A percentile compares a stretch with the other conserved stretches of the same genome.
Conservation (phyloP, 2,329 filamentous ascomycete genomes). For the Cladophialophora carrionii region DNA sequence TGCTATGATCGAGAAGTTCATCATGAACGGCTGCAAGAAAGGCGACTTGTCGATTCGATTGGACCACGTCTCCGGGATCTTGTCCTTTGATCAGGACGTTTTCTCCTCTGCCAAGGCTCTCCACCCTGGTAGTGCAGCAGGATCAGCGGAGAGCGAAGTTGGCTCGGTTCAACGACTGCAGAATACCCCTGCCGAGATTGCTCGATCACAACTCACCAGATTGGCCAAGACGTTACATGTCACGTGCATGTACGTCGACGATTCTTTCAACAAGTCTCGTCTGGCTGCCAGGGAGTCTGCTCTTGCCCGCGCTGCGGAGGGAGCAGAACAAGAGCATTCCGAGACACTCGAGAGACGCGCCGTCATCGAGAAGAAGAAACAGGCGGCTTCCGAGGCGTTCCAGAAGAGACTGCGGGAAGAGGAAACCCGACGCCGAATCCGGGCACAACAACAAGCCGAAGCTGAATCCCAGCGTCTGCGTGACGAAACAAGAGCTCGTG, state of each 20-base stretch:
- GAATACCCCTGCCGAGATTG: constrained; percentile 96
- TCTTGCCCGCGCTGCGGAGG: constrained; percentile 78
- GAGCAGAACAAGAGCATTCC: constrained; percentile 87
- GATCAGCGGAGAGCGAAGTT: constrained; percentile 83
- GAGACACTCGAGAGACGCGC: constrained; percentile 84
- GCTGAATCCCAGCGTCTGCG: constrained; percentile 85
- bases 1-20: constrained; percentile 97
- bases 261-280: constrained; percentile 80
- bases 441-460: constrained; percentile 84
- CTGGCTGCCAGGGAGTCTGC: constrained; percentile 78
- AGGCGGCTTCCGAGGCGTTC: constrained; percentile 84
- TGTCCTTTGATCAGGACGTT: constrained; percentile 97
- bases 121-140: constrained; percentile 78
- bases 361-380: constrained; percentile 94
- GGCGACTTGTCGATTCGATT: constrained; percentile 94
- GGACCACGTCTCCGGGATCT: constrained; percentile 89
- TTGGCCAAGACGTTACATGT: constrained; percentile 88
- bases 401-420: constrained; percentile 91
- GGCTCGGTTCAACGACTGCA: constrained; percentile 91
- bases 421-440: constrained; percentile 81
- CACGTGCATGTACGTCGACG: constrained; percentile 94
- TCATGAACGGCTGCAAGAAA: constrained; percentile 99
- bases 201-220: constrained; percentile 89
- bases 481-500: constrained; percentile 90
- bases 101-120: constrained; percentile 95